These are phyloP conservation scores for Blumeria graminis DNA, from an alignment of 2,329 filamentous ascomycete genomes.

Conservation along the genomic window DNA sequence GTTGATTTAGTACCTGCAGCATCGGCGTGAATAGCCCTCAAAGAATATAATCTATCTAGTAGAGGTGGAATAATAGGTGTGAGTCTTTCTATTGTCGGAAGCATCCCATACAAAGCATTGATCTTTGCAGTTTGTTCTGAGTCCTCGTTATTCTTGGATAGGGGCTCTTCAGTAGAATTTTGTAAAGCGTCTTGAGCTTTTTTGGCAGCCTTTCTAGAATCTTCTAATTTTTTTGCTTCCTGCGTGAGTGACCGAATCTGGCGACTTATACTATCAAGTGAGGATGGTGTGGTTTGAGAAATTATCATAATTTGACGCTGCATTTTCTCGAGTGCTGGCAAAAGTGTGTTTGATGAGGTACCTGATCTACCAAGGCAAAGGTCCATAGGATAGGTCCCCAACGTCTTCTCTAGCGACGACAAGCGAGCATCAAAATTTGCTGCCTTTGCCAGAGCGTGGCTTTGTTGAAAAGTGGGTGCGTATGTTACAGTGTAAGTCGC, in stretches of 20 bases:
- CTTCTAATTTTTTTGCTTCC: conserved; percentile 49
- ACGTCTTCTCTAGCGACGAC: conserved; percentile 49
- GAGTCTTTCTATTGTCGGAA: conserved; percentile 72
- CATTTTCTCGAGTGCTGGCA: conserved; percentile 60
- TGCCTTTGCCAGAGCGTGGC: conserved; percentile 50
- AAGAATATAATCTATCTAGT: conserved; percentile 60
- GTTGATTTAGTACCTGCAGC: conserved; percentile 62
- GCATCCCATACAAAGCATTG: conserved; percentile 69
- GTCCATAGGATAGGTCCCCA: conserved; percentile 38
- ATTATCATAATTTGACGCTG: conserved; percentile 61
- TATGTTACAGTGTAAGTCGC: conserved; percentile 42
- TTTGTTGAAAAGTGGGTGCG: conserved; percentile 38
- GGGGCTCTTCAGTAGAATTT: conserved; percentile 17
- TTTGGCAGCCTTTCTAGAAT: conserved; percentile 37
- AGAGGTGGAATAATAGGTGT: conserved; percentile 66
- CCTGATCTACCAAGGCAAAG: conserved; percentile 28
- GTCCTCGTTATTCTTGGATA: conserved; percentile 25
- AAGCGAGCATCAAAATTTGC: conserved; percentile 75
- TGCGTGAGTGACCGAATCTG: conserved; percentile 44
- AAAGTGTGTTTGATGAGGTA: conserved; percentile 43
- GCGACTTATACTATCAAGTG: conserved; percentile 46
- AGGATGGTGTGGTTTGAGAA: conserved; percentile 44
- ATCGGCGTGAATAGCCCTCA: conserved; percentile 66
- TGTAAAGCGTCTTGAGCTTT: conserved; percentile 32
- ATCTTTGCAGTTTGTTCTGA: conserved; percentile 64